These are phyloP conservation scores for Paramyrothecium roridum DNA, from an alignment of 2,329 filamentous ascomycete genomes.

Conservation along the genomic window DNA sequence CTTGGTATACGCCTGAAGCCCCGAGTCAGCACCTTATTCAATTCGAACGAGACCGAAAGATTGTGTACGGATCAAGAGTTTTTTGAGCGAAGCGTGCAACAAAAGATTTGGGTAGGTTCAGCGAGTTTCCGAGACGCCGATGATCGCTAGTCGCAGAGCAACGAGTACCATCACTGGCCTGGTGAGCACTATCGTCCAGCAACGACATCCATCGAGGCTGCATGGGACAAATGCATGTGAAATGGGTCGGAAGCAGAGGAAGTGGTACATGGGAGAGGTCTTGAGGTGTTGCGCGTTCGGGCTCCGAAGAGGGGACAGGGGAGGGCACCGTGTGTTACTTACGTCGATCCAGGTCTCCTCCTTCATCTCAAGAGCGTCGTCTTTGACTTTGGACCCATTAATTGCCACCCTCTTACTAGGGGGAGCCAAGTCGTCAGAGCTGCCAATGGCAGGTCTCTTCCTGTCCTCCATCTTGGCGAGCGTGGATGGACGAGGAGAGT, in stretches of 20 bases:
- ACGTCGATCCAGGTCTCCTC: conserved; percentile 64
- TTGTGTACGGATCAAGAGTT: conserved; percentile 14
- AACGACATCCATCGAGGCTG: conserved; percentile 22
- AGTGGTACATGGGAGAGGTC: background rate
- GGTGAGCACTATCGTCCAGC: conserved; percentile 30
- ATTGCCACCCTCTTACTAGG: conserved; percentile 89
- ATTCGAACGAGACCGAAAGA: conserved; percentile 12
- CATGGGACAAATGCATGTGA: conserved; percentile 10
- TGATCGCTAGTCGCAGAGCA: conserved; percentile 24
- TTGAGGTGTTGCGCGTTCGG: conserved; percentile 2
- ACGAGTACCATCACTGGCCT: conserved; percentile 32
- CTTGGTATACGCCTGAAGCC: conserved; percentile 52
- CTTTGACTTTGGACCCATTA: conserved; percentile 67
- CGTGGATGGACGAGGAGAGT: conserved; percentile 73
- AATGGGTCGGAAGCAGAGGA: background rate
- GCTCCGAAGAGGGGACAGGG: conserved; percentile 9
- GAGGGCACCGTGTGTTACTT: conserved; percentile 46
- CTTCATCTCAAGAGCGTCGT: conserved; percentile 52
- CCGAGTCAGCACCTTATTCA: conserved; percentile 18
- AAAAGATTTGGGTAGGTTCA: conserved; percentile 8
- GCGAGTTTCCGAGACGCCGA: conserved; percentile 19
- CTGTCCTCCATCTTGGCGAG: conserved; percentile 98
- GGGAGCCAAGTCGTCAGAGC: conserved; percentile 78
- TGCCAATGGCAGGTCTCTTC: conserved; percentile 86
- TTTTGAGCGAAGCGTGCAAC: background rate